Evolutionary conservation across 176 grass and related monocot genomes (phyloP).

Genomic region (Musa itinerans): DNA sequence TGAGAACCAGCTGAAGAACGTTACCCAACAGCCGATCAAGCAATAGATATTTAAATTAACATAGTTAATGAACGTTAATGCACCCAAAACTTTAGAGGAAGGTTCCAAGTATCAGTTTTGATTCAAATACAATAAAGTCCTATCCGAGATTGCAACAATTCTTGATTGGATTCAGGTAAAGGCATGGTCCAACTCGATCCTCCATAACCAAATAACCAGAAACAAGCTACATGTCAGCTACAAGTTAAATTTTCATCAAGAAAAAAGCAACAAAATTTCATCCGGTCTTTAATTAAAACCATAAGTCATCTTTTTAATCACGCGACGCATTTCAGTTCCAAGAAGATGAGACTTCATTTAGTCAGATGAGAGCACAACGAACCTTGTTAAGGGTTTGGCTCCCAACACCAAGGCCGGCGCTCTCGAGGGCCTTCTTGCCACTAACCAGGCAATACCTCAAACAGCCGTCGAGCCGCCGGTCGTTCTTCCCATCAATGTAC

Average conservation of each 20-base stretch:
- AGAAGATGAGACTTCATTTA: no score
- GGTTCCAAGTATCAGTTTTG: no score
- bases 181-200: neutral
- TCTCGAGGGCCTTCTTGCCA: constrained; percentile 84
- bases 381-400: constrained; percentile 53
- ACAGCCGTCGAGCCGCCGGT: constrained; percentile 69
- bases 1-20: neutral
- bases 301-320: no score
- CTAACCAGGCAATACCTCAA: constrained; percentile 84
- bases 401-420: constrained; percentile 32
- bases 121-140: no score
- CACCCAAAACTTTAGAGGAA: neutral
- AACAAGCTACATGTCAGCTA: neutral
- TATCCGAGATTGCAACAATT: neutral
- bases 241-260: neutral
- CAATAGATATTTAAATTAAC: neutral
- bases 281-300: neutral
- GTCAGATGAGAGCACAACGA: neutral
- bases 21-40: neutral
- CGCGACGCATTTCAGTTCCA: no score
- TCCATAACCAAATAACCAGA: neutral
- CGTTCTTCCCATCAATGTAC: constrained; percentile 77
- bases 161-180: neutral
- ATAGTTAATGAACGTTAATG: neutral
- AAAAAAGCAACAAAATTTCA: neutral